A percentile compares a stretch with the other conserved stretches of the same genome.
phyloP scores from a whole-genome alignment of 2,329 filamentous ascomycete species.

The Periconia macrospinosa region DNA sequence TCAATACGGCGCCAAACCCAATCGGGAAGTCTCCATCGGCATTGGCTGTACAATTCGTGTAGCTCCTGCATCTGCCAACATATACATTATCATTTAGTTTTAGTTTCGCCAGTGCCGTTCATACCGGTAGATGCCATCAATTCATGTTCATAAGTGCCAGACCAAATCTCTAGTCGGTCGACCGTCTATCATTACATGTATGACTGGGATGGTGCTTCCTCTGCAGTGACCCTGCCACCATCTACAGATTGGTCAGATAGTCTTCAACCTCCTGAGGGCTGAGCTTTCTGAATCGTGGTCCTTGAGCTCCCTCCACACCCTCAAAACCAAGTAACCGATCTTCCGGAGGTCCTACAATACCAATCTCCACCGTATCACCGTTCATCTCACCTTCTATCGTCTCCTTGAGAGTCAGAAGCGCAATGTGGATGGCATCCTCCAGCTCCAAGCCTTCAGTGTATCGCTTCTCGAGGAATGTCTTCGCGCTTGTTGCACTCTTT shows the following conservation, averaged over 20 bases:
- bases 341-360: conserved; percentile 92
- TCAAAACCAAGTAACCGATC: conserved; percentile 90
- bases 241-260: conserved; percentile 96
- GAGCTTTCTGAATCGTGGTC: conserved; percentile 89
- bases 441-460: conserved; percentile 97
- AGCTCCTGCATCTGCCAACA: background rate
- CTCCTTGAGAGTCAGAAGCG: conserved; percentile 94
- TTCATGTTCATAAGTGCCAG: conserved; percentile 18
- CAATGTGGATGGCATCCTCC: conserved; percentile 98
- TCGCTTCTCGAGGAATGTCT: conserved; percentile 98
- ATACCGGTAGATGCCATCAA: conserved; percentile 6
- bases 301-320: conserved; percentile 80
- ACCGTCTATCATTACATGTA: conserved; percentile 16
- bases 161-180: conserved; percentile 1
- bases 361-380: conserved; percentile 97
- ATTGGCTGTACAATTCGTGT: background rate
- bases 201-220: conserved; percentile 8
- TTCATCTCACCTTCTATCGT: conserved; percentile 99
- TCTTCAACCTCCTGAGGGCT: conserved; percentile 98
- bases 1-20: conserved; percentile 1
- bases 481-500: conserved; percentile 96
- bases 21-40: background rate
- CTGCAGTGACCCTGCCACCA: background rate
- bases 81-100: background rate
- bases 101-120: background rate